Evolutionary conservation across 2,329 filamentous ascomycete genomes (phyloP).

Genomic region (Xylaria sp.): DNA sequence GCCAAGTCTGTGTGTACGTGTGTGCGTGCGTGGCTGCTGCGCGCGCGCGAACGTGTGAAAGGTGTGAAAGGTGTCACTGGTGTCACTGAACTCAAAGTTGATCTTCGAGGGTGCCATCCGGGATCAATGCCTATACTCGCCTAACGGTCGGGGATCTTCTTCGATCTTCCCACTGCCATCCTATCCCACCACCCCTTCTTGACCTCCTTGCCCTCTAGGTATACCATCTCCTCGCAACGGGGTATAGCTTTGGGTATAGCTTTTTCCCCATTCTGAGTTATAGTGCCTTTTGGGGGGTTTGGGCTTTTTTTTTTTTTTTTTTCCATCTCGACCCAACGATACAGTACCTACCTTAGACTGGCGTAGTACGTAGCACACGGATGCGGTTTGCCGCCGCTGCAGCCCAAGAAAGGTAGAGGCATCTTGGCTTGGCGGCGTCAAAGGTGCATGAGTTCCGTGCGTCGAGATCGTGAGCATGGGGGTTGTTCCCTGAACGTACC

Average conservation of each 20-base stretch:
- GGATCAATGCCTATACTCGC: conserved; percentile 27
- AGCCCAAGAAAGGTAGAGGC: conserved; percentile 16
- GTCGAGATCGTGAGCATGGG: conserved; percentile 27
- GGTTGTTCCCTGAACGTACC: not conserved
- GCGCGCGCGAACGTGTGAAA: not conserved
- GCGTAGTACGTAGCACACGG: not conserved
- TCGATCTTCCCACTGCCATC: not conserved
- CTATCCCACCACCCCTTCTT: conserved; percentile 8
- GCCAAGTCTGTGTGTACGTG: not conserved
- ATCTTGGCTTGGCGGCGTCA: conserved; percentile 33
- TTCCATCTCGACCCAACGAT: not conserved
- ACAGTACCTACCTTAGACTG: conserved; percentile 2
- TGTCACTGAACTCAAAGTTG: not conserved
- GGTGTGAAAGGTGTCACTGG: not conserved
- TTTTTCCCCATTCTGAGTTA: conserved; percentile 4
- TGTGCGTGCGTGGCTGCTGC: too few species aligned
- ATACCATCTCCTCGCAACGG: not conserved
- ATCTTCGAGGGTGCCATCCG: conserved; percentile 27
- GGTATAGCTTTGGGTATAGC: not conserved
- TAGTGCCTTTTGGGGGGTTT: not conserved
- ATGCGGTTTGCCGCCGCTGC: conserved; percentile 27
- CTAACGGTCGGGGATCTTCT: conserved; percentile 24
- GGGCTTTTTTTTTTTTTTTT: not conserved
- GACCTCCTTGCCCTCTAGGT: not conserved
- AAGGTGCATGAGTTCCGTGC: conserved; percentile 23